Evolutionary conservation across 1,284 basidiomycete genomes (phyloP).

Genomic region (Mycena sp.): DNA sequence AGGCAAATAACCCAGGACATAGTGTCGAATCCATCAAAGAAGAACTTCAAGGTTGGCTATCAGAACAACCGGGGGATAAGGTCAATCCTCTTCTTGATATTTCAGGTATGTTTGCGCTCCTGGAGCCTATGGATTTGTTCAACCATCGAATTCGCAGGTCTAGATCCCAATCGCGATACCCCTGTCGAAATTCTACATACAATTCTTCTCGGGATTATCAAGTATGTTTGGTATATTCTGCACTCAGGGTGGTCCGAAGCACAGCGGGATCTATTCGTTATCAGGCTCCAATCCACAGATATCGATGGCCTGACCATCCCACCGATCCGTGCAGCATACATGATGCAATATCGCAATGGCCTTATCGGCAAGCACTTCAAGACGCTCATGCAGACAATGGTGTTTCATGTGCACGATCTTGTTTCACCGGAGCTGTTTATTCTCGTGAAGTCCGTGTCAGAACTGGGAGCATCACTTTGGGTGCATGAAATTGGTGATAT

Average conservation of each 20-base stretch:
- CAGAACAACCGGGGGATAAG: slow-evolving; percentile 26
- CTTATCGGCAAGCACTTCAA: slow-evolving; percentile 42
- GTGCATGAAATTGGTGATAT: slow-evolving; percentile 43
- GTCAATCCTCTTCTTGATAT: slow-evolving; percentile 29
- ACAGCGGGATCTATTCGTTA: slow-evolving; percentile 31
- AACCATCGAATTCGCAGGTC: not conserved
- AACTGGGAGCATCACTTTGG: slow-evolving; percentile 17
- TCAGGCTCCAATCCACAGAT: slow-evolving; percentile 25
- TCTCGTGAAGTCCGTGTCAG: not conserved
- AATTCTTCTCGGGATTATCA: slow-evolving; percentile 44
- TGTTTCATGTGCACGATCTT: slow-evolving; percentile 34
- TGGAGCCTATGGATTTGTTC: not conserved
- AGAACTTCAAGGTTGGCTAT: slow-evolving; percentile 31
- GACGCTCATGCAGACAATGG: slow-evolving; percentile 32
- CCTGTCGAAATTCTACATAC: slow-evolving; percentile 49
- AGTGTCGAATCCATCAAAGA: slow-evolving; percentile 12
- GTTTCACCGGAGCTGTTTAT: not conserved
- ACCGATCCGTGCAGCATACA: slow-evolving; percentile 31
- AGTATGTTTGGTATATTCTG: slow-evolving; percentile 46
- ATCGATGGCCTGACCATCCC: slow-evolving; percentile 31
- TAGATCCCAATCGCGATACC: slow-evolving; percentile 42
- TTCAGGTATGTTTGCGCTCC: not conserved
- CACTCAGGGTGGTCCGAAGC: slow-evolving; percentile 3
- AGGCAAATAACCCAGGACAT: slow-evolving; percentile 10
- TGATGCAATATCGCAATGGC: slow-evolving; percentile 32